Conservation (phyloP, 2,329 filamentous ascomycete genomes). For the Botrytis fabae region DNA sequence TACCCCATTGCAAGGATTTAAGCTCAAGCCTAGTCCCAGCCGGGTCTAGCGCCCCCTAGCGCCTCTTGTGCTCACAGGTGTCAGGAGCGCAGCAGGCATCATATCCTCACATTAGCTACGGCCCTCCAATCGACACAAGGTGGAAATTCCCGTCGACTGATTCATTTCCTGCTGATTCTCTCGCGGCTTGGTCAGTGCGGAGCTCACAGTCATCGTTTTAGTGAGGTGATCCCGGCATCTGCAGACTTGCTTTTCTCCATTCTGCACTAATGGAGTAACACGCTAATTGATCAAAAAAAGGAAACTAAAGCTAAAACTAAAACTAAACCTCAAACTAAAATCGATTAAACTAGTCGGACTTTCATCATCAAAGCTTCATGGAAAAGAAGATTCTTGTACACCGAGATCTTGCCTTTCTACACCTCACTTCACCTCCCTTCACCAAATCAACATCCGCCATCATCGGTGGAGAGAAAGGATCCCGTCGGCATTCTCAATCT, state of each 20-base stretch:
- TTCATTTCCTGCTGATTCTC: not conserved
- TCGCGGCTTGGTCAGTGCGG: not conserved
- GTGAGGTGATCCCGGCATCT: not conserved
- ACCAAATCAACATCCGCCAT: not conserved
- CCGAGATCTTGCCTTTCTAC: not conserved
- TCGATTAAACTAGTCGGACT: constrained; percentile 1
- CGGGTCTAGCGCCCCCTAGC: not conserved
- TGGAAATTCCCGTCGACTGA: not conserved
- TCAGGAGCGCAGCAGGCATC: not conserved
- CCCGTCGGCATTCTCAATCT: not conserved
- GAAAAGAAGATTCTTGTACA: constrained; percentile 20
- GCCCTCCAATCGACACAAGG: not conserved
- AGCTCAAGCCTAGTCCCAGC: constrained; percentile 1
- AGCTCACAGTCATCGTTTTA: not conserved
- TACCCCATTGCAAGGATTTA: constrained; percentile 8
- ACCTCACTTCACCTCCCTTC: not conserved
- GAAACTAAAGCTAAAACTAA: not conserved
- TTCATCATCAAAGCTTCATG: constrained; percentile 22
- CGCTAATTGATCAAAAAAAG: not conserved
- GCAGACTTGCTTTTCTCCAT: constrained; percentile 22
- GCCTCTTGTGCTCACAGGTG: not conserved
- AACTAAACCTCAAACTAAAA: not conserved
- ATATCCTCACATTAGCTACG: too few species aligned
- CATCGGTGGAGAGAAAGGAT: not conserved
- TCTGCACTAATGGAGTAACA: constrained; percentile 14